Percentiles rank a stretch among this genome's conserved stretches.
Conservation (phyloP, 345 rosid genomes). For the Abelmoschus esculentus region DNA sequence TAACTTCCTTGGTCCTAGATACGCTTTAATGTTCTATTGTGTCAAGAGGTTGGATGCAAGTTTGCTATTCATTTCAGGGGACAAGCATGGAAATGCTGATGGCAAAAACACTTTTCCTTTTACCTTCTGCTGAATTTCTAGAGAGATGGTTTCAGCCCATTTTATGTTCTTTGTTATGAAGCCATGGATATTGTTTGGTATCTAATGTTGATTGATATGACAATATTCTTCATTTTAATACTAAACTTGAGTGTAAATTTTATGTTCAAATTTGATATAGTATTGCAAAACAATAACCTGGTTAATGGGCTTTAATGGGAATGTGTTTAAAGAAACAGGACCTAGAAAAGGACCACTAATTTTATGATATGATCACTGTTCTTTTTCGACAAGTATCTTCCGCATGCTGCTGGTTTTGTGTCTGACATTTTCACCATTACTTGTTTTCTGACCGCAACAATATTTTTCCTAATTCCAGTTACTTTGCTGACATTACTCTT, state of each 20-base stretch:
- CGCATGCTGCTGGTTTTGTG: neutral
- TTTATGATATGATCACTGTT: neutral
- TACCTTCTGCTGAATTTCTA: neutral
- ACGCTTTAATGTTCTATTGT: neutral
- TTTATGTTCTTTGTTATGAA: neutral
- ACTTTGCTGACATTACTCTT: slow-evolving; percentile 17
- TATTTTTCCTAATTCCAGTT: neutral
- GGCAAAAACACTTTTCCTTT: neutral
- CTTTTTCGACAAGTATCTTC: neutral
- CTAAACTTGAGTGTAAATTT: neutral
- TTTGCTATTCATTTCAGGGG: neutral
- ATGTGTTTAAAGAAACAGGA: neutral
- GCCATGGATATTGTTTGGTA: neutral
- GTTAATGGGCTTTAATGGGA: neutral
- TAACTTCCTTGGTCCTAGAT: neutral
- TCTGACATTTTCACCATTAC: neutral
- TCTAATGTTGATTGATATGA: slow-evolving; percentile 24
- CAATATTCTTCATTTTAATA: neutral
- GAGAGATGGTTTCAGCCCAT: neutral
- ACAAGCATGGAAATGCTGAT: neutral
- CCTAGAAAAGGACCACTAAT: neutral
- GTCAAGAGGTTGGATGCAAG: neutral
- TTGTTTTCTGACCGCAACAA: neutral
- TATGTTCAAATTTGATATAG: neutral
- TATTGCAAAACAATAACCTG: neutral